These are phyloP conservation scores for Daldinia eschscholtzii DNA, from an alignment of 2,329 filamentous ascomycete species.

Conservation along the genomic window DNA sequence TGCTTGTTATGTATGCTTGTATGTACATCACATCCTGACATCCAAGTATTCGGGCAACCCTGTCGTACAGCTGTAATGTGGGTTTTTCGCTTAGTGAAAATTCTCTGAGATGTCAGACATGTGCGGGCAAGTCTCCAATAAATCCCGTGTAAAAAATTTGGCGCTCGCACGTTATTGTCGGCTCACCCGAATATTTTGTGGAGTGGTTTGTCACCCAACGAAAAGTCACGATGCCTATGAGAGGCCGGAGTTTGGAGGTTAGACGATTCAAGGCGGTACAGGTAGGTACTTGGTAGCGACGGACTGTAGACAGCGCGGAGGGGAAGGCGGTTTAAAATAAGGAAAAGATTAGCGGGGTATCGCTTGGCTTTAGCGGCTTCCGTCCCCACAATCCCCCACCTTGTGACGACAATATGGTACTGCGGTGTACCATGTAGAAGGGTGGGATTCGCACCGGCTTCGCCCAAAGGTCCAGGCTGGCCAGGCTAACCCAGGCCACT, in stretches of 20 bases:
- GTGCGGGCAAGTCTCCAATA: constrained; percentile 22
- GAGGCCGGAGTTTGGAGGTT: constrained; percentile 28
- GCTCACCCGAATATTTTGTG: constrained; percentile 33
- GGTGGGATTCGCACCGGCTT: constrained; percentile 39
- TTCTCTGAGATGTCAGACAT: constrained; percentile 8
- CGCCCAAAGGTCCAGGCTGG: constrained; percentile 30
- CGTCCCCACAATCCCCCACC: constrained; percentile 35
- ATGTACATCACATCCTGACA: constrained; percentile 31
- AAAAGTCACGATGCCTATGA: constrained; percentile 40
- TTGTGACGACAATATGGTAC: constrained; percentile 41
- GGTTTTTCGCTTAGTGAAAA: constrained; percentile 27
- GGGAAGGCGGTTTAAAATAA: constrained; percentile 21
- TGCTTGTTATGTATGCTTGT: neutral
- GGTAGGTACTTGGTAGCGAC: constrained; percentile 18
- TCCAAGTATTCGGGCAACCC: constrained; percentile 32
- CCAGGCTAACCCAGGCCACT: constrained; percentile 34
- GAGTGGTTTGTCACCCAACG: constrained; percentile 37
- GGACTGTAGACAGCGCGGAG: constrained; percentile 29
- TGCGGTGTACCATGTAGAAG: constrained; percentile 39
- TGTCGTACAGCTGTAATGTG: constrained; percentile 42
- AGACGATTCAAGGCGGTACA: constrained; percentile 15
- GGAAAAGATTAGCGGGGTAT: constrained; percentile 40
- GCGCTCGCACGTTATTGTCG: constrained; percentile 16
- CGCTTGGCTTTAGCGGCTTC: constrained; percentile 18
- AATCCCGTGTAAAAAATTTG: constrained; percentile 30